These are phyloP conservation scores for Zymoseptoria pseudotritici DNA, from an alignment of 2,329 filamentous ascomycete species.

Conservation along the genomic window DNA sequence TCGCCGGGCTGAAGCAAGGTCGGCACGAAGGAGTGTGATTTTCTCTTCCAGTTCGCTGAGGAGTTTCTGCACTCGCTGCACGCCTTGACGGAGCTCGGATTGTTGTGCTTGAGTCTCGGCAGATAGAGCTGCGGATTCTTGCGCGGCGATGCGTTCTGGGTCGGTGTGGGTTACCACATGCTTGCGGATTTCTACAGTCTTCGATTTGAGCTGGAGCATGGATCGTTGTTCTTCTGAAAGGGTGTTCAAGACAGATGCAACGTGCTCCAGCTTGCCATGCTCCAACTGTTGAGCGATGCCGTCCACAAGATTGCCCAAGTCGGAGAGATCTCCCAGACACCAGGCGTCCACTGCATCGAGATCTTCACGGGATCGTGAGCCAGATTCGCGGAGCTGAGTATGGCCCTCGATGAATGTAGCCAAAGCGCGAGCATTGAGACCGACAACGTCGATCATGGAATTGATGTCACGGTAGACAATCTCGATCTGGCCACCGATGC, in stretches of 20 bases:
- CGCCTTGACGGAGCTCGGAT: slow-evolving; percentile 70
- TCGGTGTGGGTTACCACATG: slow-evolving; percentile 65
- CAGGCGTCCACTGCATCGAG: slow-evolving; percentile 53
- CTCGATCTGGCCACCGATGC: slow-evolving; percentile 43
- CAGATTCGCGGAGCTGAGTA: slow-evolving; percentile 44
- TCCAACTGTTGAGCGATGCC: slow-evolving; percentile 60
- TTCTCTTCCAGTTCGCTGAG: slow-evolving; percentile 74
- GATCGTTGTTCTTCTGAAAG: slow-evolving; percentile 62
- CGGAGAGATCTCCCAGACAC: slow-evolving; percentile 67
- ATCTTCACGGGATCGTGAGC: slow-evolving; percentile 52
- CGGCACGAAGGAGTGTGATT: slow-evolving; percentile 69
- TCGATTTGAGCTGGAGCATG: slow-evolving; percentile 62
- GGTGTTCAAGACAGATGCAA: slow-evolving; percentile 60
- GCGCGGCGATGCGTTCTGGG: slow-evolving; percentile 56
- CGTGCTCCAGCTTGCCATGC: slow-evolving; percentile 59
- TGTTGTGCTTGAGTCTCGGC: slow-evolving; percentile 79
- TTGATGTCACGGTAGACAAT: slow-evolving; percentile 69
- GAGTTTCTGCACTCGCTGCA: slow-evolving; percentile 63
- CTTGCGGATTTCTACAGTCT: slow-evolving; percentile 70
- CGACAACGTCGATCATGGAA: slow-evolving; percentile 88
- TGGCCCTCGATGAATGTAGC: slow-evolving; percentile 60
- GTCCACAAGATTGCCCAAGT: slow-evolving; percentile 46
- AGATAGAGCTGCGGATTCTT: slow-evolving; percentile 66
- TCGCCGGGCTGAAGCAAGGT: slow-evolving; percentile 54
- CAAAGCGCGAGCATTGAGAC: slow-evolving; percentile 69